phyloP scores from a whole-genome alignment of 257 asterid genomes.

The Linderniella brevidens region DNA sequence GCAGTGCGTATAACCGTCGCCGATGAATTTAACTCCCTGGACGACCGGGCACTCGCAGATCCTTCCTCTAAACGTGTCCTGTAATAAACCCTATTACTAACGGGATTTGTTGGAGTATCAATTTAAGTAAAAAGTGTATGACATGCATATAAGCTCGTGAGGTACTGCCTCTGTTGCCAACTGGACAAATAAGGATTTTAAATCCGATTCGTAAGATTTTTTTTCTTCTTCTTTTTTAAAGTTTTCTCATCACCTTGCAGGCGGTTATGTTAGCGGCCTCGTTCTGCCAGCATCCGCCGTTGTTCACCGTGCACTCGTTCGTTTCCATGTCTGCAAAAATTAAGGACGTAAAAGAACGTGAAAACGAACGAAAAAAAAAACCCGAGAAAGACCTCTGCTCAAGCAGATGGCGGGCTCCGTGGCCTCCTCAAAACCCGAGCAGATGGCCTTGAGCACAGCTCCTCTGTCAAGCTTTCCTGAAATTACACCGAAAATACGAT shows the following conservation, averaged over 20 bases:
- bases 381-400: slow-evolving; percentile 20
- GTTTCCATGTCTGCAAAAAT: slow-evolving; percentile 48
- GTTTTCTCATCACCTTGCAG: slow-evolving; percentile 26
- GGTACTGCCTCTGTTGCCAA: too few species aligned
- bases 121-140: too few species aligned
- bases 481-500: not conserved
- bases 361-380: not conserved
- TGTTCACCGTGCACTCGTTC: slow-evolving; percentile 58
- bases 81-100: slow-evolving; percentile 7
- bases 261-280: slow-evolving; percentile 47
- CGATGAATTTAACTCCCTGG: slow-evolving; percentile 68
- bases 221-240: not conserved
- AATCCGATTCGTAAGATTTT: too few species aligned
- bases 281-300: slow-evolving; percentile 83
- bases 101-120: too few species aligned
- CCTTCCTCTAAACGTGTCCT: slow-evolving; percentile 96
- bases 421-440: slow-evolving; percentile 34
- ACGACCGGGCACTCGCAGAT: slow-evolving; percentile 80
- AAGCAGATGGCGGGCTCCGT: slow-evolving; percentile 29
- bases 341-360: not conserved
- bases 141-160: too few species aligned
- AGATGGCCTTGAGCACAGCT: slow-evolving; percentile 37
- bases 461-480: slow-evolving; percentile 43
- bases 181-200: too few species aligned
- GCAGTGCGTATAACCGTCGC: slow-evolving; percentile 90